A percentile compares a stretch with the other conserved stretches of the same genome.
Conservation (phyloP, 2,329 filamentous ascomycete species). For the Sporothrix variecibatus region DNA sequence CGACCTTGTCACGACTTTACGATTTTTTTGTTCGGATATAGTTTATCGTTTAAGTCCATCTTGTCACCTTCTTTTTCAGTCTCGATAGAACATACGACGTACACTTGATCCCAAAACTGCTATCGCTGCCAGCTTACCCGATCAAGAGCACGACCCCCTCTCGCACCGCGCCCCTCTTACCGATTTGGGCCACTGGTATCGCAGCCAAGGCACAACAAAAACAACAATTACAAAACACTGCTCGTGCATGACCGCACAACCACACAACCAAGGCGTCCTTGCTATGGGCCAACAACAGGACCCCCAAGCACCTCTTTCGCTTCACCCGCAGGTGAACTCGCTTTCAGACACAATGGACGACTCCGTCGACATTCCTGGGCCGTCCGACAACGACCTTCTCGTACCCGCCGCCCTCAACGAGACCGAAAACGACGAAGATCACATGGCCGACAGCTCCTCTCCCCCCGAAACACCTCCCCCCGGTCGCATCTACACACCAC, state of each 20-base stretch:
- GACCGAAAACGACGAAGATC: slow-evolving; percentile 27
- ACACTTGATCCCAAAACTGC: neutral
- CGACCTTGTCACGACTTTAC: slow-evolving; percentile 6
- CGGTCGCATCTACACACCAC: slow-evolving; percentile 58
- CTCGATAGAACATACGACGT: neutral
- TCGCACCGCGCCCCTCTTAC: neutral
- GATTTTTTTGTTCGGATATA: neutral
- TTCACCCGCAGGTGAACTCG: neutral
- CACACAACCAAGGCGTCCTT: neutral
- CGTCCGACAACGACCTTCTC: neutral
- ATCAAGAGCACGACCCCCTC: neutral
- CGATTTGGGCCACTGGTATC: neutral
- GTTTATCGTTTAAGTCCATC: neutral
- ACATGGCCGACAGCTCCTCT: neutral
- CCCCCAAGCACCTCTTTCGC: neutral
- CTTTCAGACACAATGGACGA: slow-evolving; percentile 24
- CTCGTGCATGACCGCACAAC: neutral
- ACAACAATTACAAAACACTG: neutral
- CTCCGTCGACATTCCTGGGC: neutral
- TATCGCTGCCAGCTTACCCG: neutral
- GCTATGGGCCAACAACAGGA: slow-evolving; percentile 21
- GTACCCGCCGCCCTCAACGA: slow-evolving; percentile 22
- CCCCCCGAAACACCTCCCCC: neutral
- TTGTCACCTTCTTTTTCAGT: neutral
- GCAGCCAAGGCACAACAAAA: neutral